A percentile compares a stretch with the other conserved stretches of the same genome.
Evolutionary conservation across 371 early-diverging fungal species (phyloP).

Genomic region (Lichtheimia ramosa): DNA sequence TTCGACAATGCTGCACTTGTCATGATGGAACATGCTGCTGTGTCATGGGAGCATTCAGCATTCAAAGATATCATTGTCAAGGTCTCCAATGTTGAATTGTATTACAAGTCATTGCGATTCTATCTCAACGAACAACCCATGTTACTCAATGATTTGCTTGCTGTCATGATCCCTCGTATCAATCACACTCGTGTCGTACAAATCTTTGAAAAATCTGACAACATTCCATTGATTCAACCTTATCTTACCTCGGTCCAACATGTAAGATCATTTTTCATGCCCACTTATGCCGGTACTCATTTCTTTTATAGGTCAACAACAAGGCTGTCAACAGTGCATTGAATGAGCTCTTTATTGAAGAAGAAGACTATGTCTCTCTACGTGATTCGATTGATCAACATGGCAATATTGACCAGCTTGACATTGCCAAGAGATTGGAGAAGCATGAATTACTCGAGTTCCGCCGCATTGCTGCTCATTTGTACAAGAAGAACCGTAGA

Average conservation of each 20-base stretch:
- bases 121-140: slow-evolving; percentile 95
- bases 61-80: slow-evolving; percentile 97
- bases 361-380: slow-evolving; percentile 91
- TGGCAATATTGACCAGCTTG: slow-evolving; percentile 90
- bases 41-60: slow-evolving; percentile 93
- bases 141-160: slow-evolving; percentile 87
- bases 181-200: slow-evolving; percentile 96
- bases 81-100: slow-evolving; percentile 93
- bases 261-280: slow-evolving; percentile 19
- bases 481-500: slow-evolving; percentile 92
- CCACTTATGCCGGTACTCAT: no score
- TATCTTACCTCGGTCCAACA: slow-evolving; percentile 92
- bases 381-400: slow-evolving; percentile 90
- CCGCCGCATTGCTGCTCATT: slow-evolving; percentile 92
- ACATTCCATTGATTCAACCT: slow-evolving; percentile 92
- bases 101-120: slow-evolving; percentile 95
- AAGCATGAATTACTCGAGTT: slow-evolving; percentile 96
- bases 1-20: slow-evolving; percentile 94
- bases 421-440: slow-evolving; percentile 88
- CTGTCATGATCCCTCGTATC: slow-evolving; percentile 84
- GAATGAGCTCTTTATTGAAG: slow-evolving; percentile 95
- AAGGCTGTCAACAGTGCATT: slow-evolving; percentile 90
- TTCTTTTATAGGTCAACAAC: slow-evolving; percentile 66
- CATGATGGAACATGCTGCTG: slow-evolving; percentile 90
- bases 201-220: slow-evolving; percentile 94